Conservation (phyloP, 169 alveolate genomes). For the Eimeria falciformis region DNA sequence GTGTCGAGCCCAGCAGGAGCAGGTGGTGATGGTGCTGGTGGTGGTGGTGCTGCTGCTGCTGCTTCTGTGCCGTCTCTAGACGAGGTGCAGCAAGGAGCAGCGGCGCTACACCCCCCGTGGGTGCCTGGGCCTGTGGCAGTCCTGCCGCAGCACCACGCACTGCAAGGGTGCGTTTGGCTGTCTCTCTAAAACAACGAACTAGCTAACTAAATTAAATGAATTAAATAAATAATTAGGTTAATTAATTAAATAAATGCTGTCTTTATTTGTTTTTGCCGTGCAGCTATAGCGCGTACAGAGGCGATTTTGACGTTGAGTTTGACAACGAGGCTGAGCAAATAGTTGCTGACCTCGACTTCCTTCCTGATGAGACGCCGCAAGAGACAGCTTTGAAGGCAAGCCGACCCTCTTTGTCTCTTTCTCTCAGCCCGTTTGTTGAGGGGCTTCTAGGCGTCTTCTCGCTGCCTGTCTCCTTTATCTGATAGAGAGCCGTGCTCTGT, state of each 20-base stretch:
- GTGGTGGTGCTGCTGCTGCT: background rate
- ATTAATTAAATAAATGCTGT: no score
- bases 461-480: no score
- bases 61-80: background rate
- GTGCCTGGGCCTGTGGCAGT: constrained; percentile 41
- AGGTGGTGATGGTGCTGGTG: background rate
- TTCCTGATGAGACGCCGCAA: constrained; percentile 78
- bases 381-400: constrained; percentile 20
- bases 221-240: no score
- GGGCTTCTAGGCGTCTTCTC: no score
- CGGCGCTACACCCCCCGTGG: constrained; percentile 61
- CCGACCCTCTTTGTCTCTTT: background rate
- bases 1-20: background rate
- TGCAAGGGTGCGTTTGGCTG: constrained; percentile 41
- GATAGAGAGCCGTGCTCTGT: no score
- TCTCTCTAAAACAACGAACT: no score
- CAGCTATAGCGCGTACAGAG: constrained; percentile 94
- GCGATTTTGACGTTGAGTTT: constrained; percentile 98
- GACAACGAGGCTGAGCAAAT: constrained; percentile 98
- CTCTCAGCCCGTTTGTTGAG: background rate
- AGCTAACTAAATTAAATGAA: no score
- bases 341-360: constrained; percentile 97
- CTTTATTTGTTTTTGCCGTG: background rate
- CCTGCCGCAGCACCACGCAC: constrained; percentile 44
- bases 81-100: constrained; percentile 16